Evolutionary conservation across 495 filamentous ascomycete genomes (phyloP).

Genomic region (Talaromyces wortmannii): DNA sequence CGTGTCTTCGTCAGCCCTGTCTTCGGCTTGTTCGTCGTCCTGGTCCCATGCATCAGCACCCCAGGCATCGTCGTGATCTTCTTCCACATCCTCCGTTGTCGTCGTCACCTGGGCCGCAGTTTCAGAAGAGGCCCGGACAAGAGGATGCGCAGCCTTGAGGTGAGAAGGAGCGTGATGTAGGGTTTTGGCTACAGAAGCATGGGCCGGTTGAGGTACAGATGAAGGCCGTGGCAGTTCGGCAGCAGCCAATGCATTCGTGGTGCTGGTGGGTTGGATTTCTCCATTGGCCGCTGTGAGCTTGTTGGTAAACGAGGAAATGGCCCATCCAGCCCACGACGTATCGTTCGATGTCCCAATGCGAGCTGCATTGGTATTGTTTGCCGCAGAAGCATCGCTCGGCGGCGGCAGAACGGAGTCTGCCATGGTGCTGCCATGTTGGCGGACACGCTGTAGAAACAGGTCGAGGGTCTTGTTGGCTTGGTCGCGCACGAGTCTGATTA

Average conservation of each 20-base stretch:
- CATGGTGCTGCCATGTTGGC: slow-evolving; percentile 67
- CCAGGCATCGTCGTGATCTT: slow-evolving; percentile 62
- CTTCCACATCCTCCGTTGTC: slow-evolving; percentile 33
- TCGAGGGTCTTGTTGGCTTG: slow-evolving; percentile 90
- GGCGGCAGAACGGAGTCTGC: slow-evolving; percentile 69
- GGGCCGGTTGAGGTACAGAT: slow-evolving; percentile 35
- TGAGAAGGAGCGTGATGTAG: slow-evolving; percentile 19
- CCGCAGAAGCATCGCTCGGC: slow-evolving; percentile 19
- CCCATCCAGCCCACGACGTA: slow-evolving; percentile 89
- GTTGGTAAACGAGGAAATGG: slow-evolving; percentile 97
- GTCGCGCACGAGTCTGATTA: slow-evolving; percentile 64
- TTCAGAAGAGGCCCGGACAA: slow-evolving; percentile 31
- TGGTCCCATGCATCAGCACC: slow-evolving; percentile 62
- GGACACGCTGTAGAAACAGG: slow-evolving; percentile 76
- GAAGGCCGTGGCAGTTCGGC: slow-evolving; percentile 31
- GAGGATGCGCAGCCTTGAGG: slow-evolving; percentile 27
- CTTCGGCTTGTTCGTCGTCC: slow-evolving; percentile 47
- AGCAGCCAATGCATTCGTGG: slow-evolving; percentile 17
- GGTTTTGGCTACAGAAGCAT: slow-evolving; percentile 49
- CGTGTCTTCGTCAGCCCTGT: slow-evolving; percentile 33
- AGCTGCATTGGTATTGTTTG: slow-evolving; percentile 37
- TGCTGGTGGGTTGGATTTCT: slow-evolving; percentile 61
- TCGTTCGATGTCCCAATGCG: slow-evolving; percentile 73
- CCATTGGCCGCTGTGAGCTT: slow-evolving; percentile 78
- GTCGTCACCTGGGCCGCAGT: slow-evolving; percentile 37